Evolutionary conservation across 2,329 filamentous ascomycete species (phyloP).

Genomic region (Arachnopeziza araneosa): DNA sequence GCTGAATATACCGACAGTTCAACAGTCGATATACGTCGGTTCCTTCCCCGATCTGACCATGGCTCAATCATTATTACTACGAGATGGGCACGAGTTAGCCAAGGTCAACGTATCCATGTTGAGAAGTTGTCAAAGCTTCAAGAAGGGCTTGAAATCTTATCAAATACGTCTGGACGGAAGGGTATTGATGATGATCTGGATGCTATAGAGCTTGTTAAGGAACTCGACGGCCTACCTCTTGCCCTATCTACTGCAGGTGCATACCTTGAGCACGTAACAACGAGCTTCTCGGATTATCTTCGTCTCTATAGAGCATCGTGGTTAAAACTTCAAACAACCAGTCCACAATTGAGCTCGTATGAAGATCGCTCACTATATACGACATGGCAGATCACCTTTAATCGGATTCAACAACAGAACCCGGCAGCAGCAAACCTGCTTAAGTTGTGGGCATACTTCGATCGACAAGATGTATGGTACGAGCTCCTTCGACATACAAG

Average conservation of each 20-base stretch:
- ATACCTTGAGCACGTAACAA: slow-evolving; percentile 6
- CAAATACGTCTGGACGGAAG: slow-evolving; percentile 1
- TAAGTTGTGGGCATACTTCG: slow-evolving; percentile 37
- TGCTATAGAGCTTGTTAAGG: slow-evolving; percentile 7
- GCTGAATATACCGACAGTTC: not conserved
- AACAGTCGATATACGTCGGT: slow-evolving; percentile 5
- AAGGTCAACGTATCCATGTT: slow-evolving; percentile 5
- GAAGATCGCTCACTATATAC: slow-evolving; percentile 11
- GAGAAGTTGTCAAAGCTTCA: slow-evolving; percentile 1
- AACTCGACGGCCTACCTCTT: slow-evolving; percentile 7
- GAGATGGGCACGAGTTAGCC: slow-evolving; percentile 2
- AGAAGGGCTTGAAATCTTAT: slow-evolving; percentile 9
- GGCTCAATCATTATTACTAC: slow-evolving; percentile 12
- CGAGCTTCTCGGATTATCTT: slow-evolving; percentile 15
- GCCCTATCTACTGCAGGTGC: slow-evolving; percentile 5
- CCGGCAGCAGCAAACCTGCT: slow-evolving; percentile 31
- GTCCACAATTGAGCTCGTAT: slow-evolving; percentile 11
- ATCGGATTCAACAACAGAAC: slow-evolving; percentile 30
- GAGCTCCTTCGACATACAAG: slow-evolving; percentile 33
- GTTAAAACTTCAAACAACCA: slow-evolving; percentile 11
- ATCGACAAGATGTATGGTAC: slow-evolving; percentile 41
- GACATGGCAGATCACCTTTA: slow-evolving; percentile 35
- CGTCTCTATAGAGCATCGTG: slow-evolving; percentile 12
- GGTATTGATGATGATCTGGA: not conserved
- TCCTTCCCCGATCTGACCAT: slow-evolving; percentile 4